These are phyloP conservation scores for Halophytophthora batemanensis DNA, from an alignment of 352 stramenopile genomes.

Conservation along the genomic window DNA sequence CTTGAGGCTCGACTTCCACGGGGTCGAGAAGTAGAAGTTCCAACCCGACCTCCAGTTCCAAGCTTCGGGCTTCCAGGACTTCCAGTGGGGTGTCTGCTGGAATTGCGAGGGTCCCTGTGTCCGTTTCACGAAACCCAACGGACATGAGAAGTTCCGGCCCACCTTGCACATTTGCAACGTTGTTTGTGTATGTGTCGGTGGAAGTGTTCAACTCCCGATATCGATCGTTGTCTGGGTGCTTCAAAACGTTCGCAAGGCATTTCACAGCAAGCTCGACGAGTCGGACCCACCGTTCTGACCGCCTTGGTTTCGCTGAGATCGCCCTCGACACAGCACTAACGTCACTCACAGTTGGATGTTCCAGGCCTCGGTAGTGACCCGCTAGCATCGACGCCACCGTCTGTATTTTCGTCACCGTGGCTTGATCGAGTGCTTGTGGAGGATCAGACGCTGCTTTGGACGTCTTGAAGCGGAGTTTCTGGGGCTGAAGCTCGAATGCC, in stretches of 20 bases:
- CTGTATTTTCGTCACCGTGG: constrained; percentile 30
- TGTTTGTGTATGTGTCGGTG: constrained; percentile 44
- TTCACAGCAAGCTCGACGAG: constrained; percentile 41
- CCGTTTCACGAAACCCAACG: constrained; percentile 54
- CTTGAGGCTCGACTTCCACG: neutral
- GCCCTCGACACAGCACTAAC: constrained; percentile 47
- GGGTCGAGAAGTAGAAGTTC: constrained; percentile 8
- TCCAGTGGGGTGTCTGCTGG: constrained; percentile 18
- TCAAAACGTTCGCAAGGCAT: constrained; percentile 54
- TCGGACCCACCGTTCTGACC: constrained; percentile 23
- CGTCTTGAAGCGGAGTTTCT: constrained; percentile 45
- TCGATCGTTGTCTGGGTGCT: constrained; percentile 36
- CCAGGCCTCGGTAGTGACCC: constrained; percentile 44
- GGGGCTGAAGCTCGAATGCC: constrained; percentile 28
- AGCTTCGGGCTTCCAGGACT: constrained; percentile 29
- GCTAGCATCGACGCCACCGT: constrained; percentile 36
- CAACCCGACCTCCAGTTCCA: constrained; percentile 51
- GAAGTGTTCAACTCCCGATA: constrained; percentile 52
- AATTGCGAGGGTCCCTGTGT: constrained; percentile 35
- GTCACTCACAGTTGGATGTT: constrained; percentile 43
- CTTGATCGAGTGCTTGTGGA: constrained; percentile 17
- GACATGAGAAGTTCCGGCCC: constrained; percentile 41
- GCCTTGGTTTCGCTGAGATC: constrained; percentile 14
- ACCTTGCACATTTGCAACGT: constrained; percentile 30
- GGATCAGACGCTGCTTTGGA: constrained; percentile 11